A percentile compares a stretch with the other conserved stretches of the same genome.
Conservation (phyloP, 148 eudicot species). For the Silene latifolia region DNA sequence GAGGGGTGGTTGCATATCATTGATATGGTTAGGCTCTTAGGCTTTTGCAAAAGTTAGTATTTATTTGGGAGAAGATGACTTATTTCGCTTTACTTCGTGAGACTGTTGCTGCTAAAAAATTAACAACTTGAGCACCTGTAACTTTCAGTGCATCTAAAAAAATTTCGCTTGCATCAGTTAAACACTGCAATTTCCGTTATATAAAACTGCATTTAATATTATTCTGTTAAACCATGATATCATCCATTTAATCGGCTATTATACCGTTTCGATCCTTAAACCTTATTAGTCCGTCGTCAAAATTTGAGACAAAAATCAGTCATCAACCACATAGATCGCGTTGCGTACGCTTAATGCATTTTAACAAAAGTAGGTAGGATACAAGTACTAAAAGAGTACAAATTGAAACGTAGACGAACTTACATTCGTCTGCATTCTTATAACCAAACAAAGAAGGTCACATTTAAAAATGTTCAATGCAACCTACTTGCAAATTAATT, state of each 20-base stretch:
- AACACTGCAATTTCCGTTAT: background rate
- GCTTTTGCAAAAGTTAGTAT: too few relatives aligned
- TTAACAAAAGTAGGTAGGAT: too few relatives aligned
- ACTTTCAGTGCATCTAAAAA: constrained; percentile 7
- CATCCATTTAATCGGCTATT: constrained; percentile 6
- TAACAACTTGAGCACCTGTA: constrained; percentile 4
- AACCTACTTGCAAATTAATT: background rate
- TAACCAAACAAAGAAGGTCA: too few relatives aligned
- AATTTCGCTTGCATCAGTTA: background rate
- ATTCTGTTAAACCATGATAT: constrained; percentile 1
- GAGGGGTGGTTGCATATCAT: too few relatives aligned
- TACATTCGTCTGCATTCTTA: too few relatives aligned
- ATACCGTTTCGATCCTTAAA: background rate
- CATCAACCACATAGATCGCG: background rate
- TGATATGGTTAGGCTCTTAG: too few relatives aligned
- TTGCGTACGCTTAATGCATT: background rate
- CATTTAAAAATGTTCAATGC: background rate
- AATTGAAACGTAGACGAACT: too few relatives aligned
- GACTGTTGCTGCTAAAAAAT: background rate
- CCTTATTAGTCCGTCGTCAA: background rate
- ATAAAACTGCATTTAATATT: background rate
- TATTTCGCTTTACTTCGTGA: too few relatives aligned
- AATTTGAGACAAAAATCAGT: too few relatives aligned
- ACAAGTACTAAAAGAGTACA: too few relatives aligned
- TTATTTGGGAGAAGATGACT: too few relatives aligned